Evolutionary conservation across 129 eudicot species (phyloP).

Genomic region (Saussurea involucrata): DNA sequence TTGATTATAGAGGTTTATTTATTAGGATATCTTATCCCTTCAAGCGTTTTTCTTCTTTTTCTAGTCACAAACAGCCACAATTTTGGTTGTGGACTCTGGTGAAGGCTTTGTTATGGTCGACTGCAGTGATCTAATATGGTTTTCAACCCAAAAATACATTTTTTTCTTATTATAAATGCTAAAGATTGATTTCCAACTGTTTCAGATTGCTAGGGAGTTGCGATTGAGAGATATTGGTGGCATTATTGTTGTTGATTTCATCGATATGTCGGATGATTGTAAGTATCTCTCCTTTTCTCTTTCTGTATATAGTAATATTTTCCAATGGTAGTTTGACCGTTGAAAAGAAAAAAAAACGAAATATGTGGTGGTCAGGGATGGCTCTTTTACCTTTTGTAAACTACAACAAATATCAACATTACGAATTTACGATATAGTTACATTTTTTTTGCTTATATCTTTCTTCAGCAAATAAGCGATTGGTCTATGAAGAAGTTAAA

Average conservation of each 20-base stretch:
- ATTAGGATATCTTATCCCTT: background rate
- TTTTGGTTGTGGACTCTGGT: background rate
- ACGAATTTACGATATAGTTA: background rate
- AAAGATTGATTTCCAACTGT: slow-evolving; percentile 8
- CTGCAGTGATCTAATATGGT: background rate
- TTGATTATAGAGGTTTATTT: background rate
- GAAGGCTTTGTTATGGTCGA: background rate
- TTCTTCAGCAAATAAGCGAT: slow-evolving; percentile 70
- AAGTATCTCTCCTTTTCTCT: slow-evolving; percentile 28
- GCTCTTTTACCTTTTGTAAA: background rate
- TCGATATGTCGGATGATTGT: slow-evolving; percentile 88
- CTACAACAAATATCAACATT: slow-evolving; percentile 1
- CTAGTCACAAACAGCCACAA: background rate
- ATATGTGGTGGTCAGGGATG: background rate
- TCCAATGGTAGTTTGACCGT: background rate
- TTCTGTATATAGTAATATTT: background rate
- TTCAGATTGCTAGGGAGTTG: slow-evolving; percentile 94
- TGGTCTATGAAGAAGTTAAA: slow-evolving; percentile 83
- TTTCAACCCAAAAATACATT: background rate
- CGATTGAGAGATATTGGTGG: slow-evolving; percentile 96
- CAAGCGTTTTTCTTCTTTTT: background rate
- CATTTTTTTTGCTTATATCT: slow-evolving; percentile 6
- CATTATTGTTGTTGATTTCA: slow-evolving; percentile 89
- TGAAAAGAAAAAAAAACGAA: background rate
- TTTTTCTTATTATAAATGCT: background rate